A percentile compares a stretch with the other conserved stretches of the same genome.
Conservation (phyloP, 1,284 basidiomycete genomes). For the Wolfiporia cocos region DNA sequence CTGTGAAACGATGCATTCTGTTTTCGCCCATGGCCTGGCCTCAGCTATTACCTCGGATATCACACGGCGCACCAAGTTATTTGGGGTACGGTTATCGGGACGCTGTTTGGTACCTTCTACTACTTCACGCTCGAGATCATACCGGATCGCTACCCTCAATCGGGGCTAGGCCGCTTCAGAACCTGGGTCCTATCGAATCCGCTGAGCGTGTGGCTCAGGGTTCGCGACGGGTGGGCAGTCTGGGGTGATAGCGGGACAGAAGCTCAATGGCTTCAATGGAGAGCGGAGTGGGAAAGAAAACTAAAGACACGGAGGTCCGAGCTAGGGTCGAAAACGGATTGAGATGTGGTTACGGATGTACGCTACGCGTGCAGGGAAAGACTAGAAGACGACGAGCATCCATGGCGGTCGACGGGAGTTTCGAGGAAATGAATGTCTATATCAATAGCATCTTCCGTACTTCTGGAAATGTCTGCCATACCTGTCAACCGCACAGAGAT, state of each 20-base stretch:
- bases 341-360: too few species aligned
- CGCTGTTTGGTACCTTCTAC: constrained; percentile 46
- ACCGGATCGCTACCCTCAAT: constrained; percentile 45
- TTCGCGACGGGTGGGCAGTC: constrained; percentile 78
- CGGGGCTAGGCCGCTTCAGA: constrained; percentile 45
- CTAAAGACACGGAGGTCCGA: too few species aligned
- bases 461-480: too few species aligned
- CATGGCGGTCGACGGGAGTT: too few species aligned
- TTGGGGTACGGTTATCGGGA: constrained; percentile 69
- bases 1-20: too few species aligned
- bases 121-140: constrained; percentile 61
- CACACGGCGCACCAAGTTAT: constrained; percentile 67
- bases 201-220: constrained; percentile 56
- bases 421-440: too few species aligned
- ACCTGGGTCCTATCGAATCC: constrained; percentile 49
- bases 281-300: constrained; percentile 34
- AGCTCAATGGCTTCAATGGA: constrained; percentile 61
- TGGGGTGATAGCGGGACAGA: constrained; percentile 71
- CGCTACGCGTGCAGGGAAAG: too few species aligned
- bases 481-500: too few species aligned
- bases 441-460: too few species aligned
- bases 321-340: too few species aligned
- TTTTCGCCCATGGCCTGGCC: too few species aligned
- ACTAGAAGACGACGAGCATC: too few species aligned
- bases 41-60: constrained; percentile 68